Evolutionary conservation across 495 filamentous ascomycete species (phyloP).

Genomic region (Cudoniella acicularis): DNA sequence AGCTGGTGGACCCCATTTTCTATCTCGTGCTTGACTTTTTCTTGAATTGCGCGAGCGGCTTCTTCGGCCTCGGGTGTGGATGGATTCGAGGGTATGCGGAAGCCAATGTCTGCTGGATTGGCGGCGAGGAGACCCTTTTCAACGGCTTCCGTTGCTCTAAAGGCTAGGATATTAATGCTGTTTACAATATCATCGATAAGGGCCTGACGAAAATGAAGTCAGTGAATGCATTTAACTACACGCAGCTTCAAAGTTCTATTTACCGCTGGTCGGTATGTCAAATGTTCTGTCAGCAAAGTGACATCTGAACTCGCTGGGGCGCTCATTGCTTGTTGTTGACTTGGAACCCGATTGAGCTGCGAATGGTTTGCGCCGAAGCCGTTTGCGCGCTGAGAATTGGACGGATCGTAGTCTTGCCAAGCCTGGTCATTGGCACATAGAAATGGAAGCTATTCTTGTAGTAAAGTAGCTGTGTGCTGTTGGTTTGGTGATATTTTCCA

Average conservation of each 20-base stretch:
- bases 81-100: slow-evolving; percentile 48
- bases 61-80: slow-evolving; percentile 47
- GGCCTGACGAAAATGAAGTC: too few relatives aligned
- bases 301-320: slow-evolving; percentile 40
- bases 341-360: too few relatives aligned
- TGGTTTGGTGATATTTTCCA: neutral
- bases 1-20: slow-evolving; percentile 88
- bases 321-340: slow-evolving; percentile 15
- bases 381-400: neutral
- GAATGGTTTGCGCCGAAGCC: slow-evolving; percentile 4
- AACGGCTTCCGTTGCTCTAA: slow-evolving; percentile 76
- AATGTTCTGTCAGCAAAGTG: slow-evolving; percentile 89
- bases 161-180: slow-evolving; percentile 84
- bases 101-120: slow-evolving; percentile 72
- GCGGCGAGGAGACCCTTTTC: slow-evolving; percentile 74
- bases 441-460: neutral
- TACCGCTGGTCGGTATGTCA: slow-evolving; percentile 90
- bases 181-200: slow-evolving; percentile 98
- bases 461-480: neutral
- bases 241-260: slow-evolving; percentile 33
- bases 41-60: slow-evolving; percentile 24
- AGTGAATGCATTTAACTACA: too few relatives aligned
- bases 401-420: neutral
- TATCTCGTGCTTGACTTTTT: slow-evolving; percentile 67
- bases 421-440: neutral